Conservation (phyloP, 306 rosid species). For the Cucurbita moschata region DNA sequence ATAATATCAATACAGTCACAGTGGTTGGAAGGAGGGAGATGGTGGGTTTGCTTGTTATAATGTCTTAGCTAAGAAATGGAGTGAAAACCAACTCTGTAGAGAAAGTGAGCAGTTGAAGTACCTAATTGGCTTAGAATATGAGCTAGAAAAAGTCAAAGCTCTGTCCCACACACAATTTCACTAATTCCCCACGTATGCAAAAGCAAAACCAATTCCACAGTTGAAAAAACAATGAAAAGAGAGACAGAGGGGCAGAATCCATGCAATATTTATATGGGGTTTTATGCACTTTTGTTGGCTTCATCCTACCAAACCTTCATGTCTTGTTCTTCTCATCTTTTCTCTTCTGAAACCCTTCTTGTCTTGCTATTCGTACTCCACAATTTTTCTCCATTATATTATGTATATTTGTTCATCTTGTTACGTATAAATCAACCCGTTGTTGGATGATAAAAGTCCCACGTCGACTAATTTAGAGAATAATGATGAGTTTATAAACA, state of each 20-base stretch:
- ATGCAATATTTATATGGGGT: background rate
- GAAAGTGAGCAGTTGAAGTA: constrained; percentile 63
- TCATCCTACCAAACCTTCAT: background rate
- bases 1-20: constrained; percentile 27
- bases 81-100: constrained; percentile 9
- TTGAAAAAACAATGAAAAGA: background rate
- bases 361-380: background rate
- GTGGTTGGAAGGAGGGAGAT: constrained; percentile 36
- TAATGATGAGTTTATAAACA: no score
- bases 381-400: background rate
- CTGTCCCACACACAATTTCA: background rate
- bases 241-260: background rate
- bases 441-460: no score
- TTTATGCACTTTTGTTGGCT: background rate
- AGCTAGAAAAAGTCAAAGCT: background rate
- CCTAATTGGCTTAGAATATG: constrained; percentile 4
- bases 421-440: background rate
- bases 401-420: background rate
- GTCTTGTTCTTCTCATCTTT: background rate
- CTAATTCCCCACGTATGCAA: constrained; percentile 3
- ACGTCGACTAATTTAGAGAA: no score
- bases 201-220: background rate
- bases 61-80: constrained; percentile 41
- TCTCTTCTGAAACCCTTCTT: background rate
- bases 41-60: constrained; percentile 28